Percentiles rank a stretch among this genome's conserved stretches.
phyloP scores from a whole-genome alignment of 2,329 filamentous ascomycete genomes.

The Monosporascus sp. region DNA sequence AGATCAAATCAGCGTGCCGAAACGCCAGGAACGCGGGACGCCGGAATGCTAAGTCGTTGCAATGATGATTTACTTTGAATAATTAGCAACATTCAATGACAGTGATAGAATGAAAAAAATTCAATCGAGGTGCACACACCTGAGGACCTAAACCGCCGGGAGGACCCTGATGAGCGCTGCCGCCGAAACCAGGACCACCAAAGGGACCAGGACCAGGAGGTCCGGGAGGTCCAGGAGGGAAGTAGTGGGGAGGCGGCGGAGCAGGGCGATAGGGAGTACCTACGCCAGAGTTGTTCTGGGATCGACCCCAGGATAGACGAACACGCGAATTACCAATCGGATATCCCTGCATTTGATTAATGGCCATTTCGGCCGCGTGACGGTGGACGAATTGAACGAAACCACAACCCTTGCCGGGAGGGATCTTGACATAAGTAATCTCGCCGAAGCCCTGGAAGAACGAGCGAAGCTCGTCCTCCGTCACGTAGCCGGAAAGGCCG shows the following conservation, averaged over 20 bases:
- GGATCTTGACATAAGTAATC: slow-evolving; percentile 99
- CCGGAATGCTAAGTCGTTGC: slow-evolving; percentile 25
- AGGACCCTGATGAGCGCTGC: slow-evolving; percentile 12
- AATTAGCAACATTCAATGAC: background rate
- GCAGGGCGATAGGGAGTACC: slow-evolving; percentile 96
- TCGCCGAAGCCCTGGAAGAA: slow-evolving; percentile 99
- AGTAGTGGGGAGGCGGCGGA: slow-evolving; percentile 44
- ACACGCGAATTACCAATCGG: slow-evolving; percentile 98
- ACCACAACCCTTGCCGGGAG: slow-evolving; percentile 96
- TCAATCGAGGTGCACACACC: slow-evolving; percentile 15
- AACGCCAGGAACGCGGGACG: slow-evolving; percentile 30
- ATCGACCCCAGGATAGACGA: slow-evolving; percentile 93
- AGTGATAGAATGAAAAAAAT: background rate
- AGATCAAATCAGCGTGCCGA: slow-evolving; percentile 22
- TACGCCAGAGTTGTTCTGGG: slow-evolving; percentile 98
- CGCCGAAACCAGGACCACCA: slow-evolving; percentile 20
- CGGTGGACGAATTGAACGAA: slow-evolving; percentile 99
- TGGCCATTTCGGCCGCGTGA: slow-evolving; percentile 98
- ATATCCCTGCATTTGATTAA: slow-evolving; percentile 99
- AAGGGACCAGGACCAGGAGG: slow-evolving; percentile 15
- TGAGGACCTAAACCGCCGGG: slow-evolving; percentile 27
- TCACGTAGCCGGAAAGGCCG: slow-evolving; percentile 94
- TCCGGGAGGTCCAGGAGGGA: slow-evolving; percentile 23
- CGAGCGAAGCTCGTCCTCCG: slow-evolving; percentile 97
- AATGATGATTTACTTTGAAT: slow-evolving; percentile 13